Base-by-base conservation (phyloP, 1,284 basidiomycete genomes). In the Leccinum huronense region DNA sequence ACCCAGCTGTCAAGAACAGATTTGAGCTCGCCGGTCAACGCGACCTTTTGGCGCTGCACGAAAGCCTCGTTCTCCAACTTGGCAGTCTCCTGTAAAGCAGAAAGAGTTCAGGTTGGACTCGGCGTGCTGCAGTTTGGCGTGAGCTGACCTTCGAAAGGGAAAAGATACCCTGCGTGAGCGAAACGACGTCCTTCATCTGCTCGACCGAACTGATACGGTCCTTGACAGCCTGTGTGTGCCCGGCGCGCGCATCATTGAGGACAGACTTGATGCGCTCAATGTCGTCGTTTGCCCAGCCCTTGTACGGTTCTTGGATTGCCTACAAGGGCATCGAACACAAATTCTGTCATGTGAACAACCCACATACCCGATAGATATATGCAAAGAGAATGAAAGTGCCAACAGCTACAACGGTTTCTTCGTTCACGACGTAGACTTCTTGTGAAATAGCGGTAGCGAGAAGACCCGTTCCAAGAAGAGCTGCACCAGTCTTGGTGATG, bases 351-450 rank as follows among this genome's bases (percentile, higher is more conserved):
- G 23, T 5, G 45, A 10, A n/a, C 59, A 57, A 36, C 2, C 16
- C n/a, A 78, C 84, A 67, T 74, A 90, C 90, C 83, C 90, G 90
- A 73, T 87, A 94, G 72, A 98, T 86, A 78, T 91, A 92, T 34
- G 88, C 85, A 71, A 97, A 88, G 76, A 98, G 88, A 74, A 97
- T 90, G 71, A 93, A 83, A 72, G 93, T 94, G 59, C 93, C 96
- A 61, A 90, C 82, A 51, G 89, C 84, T 45, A 95, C 83, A 66
- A 96, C 87, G 40, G 91, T 89, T 83, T 97, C 95, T 80, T 98
- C 96, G 80, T 98, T 98, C 75, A 97, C 87, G 66, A 99, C 97
- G 78, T 98, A 98, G 64, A 98, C 88, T 82, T 99, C 97, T 78
- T 95, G 93, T 45, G 95, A 97, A 81, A 98, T 96, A 75, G 95